A percentile compares a stretch with the other conserved stretches of the same genome.
These are phyloP conservation scores for Rutstroemia sp. DNA, from an alignment of 2,329 filamentous ascomycete species.

Conservation along the genomic window DNA sequence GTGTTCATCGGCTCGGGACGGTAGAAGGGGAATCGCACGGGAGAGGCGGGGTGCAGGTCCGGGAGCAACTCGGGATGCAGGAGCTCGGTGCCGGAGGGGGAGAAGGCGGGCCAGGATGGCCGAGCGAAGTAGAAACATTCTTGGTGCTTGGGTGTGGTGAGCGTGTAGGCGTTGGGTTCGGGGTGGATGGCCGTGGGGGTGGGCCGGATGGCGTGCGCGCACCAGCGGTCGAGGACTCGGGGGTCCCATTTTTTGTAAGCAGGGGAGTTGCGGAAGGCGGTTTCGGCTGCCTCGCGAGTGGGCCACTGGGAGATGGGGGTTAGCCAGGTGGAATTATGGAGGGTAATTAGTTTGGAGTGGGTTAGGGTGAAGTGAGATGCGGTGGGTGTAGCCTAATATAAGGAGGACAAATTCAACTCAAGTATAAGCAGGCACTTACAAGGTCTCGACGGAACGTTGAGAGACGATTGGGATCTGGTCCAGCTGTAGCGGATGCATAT, in stretches of 20 bases:
- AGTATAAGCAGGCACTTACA: background rate
- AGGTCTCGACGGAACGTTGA: slow-evolving; percentile 69
- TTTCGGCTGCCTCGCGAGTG: slow-evolving; percentile 59
- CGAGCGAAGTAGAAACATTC: slow-evolving; percentile 75
- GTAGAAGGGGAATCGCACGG: slow-evolving; percentile 49
- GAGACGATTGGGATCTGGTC: slow-evolving; percentile 41
- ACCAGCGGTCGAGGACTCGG: slow-evolving; percentile 68
- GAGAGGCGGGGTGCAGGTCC: slow-evolving; percentile 17
- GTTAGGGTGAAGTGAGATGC: background rate
- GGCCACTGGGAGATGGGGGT: slow-evolving; percentile 51
- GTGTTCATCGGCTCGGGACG: slow-evolving; percentile 54
- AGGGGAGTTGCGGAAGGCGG: slow-evolving; percentile 56
- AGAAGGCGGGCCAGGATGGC: slow-evolving; percentile 41
- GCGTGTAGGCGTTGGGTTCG: slow-evolving; percentile 47
- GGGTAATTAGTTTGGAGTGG: background rate
- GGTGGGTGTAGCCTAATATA: background rate
- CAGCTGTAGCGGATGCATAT: slow-evolving; percentile 34
- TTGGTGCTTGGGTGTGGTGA: slow-evolving; percentile 79
- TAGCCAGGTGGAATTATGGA: background rate
- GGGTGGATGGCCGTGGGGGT: slow-evolving; percentile 57
- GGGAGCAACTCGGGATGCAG: slow-evolving; percentile 42
- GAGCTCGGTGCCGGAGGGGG: slow-evolving; percentile 29
- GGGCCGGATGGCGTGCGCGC: slow-evolving; percentile 67
- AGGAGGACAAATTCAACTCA: background rate
- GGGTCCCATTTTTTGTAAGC: slow-evolving; percentile 83